Evolutionary conservation across 23 red algal species (phyloP), one percentile per base, ranked within the genome.

Genomic region (Gracilariopsis chorda): DNA sequence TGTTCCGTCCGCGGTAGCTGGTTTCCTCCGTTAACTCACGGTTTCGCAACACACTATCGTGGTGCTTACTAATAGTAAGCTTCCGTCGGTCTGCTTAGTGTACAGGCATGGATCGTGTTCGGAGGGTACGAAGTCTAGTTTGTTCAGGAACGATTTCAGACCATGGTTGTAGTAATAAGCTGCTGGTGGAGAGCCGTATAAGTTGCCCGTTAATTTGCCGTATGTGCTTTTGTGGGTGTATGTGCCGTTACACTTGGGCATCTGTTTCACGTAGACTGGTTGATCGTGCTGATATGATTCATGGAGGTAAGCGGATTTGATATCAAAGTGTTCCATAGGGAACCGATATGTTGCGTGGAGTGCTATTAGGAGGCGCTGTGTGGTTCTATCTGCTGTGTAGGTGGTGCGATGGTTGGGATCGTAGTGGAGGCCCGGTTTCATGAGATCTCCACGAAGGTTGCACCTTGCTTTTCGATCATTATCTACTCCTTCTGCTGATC

Each of bases 271-370:
- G 77, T 59, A 82, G 13, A 82, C 48, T 21, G 10, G 48, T 7
- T 52, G 48, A 1, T 52, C 23, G 77, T 82, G 77, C 0, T 48
- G 0, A 35, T 82, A 82, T 57, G 17, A 27, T 82, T 57, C 77
- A 34, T 82, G 49, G 13, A 82, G 14, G 35, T 82, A 82, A 10
- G 77, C 77, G 0, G 49, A 2, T 1, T 40, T 82, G 24, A 82
- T 82, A n/a, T 82, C 77, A 29, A 82, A 82, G 32, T 82, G 52
- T 59, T 57, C 77, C 49, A 82, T 7, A 13, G 47, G 49, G 19
- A 39, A 68, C 11, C 13, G 20, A 12, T 28, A 30, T 12, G 11
- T 11, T 23, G 61, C 61, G 61, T 17, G 20, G 25, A 19, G 16
- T 82, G 40, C 39, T 6, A 30, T 27, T 49, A 44, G 24, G 23